Evolutionary conservation across 352 stramenopile species (phyloP), one percentile per base, ranked within the genome.

Genomic region (Phytopythium montanum): DNA sequence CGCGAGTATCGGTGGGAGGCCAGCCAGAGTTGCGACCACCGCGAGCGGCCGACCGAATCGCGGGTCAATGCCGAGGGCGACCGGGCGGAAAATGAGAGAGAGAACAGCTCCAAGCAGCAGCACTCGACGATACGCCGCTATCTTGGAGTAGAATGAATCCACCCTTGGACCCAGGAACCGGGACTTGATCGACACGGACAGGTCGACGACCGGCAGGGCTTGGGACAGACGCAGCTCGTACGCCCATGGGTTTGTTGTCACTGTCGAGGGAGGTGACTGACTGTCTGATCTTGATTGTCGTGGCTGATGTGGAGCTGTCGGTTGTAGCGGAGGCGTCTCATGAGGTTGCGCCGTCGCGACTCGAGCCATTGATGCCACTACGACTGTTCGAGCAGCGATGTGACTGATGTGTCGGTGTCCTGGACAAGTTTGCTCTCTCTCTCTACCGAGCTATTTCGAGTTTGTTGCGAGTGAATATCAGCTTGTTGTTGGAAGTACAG

Each of bases 131-230:
- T 19, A 49, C 4, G 39, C 25, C 10, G 56, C 51, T 25, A 64
- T 25, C 29, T n/a, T 25, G 3, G 44, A 53, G 55, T 56, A 31
- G 10, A 21, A 23, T 6, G 18, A 13, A 5, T 60, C 34, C 34
- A n/a, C 31, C n/a, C 18, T 36, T 4, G 13, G 56, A 12, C 39
- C 39, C 18, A 68, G 13, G 28, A 59, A 68, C 31, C 57, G 57
- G 18, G 57, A 68, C 42, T 68, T 68, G 50, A 68, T 29, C 12
- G 62, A 65, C 10, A 68, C 38, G 21, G 56, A 65, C 8, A 68
- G 51, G 23, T 68, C 62, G n/a, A 68, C 50, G 2, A 39, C 39
- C 13, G 57, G 56, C 16, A 68, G 56, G 5, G 36, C 23, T 2
- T 39, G 8, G 0, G 50, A 45, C 13, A 57, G 51, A 16, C 38